Base-by-base conservation (phyloP, 202 grass and related monocot species). In the Elaeis oleifera region DNA sequence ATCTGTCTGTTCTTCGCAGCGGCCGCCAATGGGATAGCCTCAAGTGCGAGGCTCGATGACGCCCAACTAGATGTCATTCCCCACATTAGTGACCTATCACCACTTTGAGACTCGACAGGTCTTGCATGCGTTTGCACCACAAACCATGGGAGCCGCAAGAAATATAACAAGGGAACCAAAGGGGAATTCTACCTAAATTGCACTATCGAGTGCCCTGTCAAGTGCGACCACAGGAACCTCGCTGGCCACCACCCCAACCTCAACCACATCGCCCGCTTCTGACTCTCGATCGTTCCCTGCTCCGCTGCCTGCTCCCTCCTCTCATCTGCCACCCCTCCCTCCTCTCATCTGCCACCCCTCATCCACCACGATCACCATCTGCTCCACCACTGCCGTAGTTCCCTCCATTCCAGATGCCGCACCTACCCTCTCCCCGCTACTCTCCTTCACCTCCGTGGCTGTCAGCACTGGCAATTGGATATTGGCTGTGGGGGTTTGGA, bases 271-370 rank as follows among this genome's bases (percentile, higher is more conserved):
- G 81, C 82, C 24, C 77, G 77, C 15, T 81, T 85, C 18, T 73
- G 55, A 68, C 64, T 85, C 49, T 76, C 82, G 20, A 97, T 91
- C 68, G 77, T 77, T 32, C 50, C 48, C 28, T 91, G 18, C 78
- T 97, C 88, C 11, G 55, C 51, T 3, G 81, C 74, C 53, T 85
- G 87, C 49, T 87, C 86, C 19, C 80, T 74, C 29, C 81, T 71
- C 49, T n/a, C 20, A 20, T 20, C 20, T 20, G 20, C 20, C 20
- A 20, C 20, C 20, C 23, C 49, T 87, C 86, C 19, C 80, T 74
- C 29, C 81, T 71, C 49, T 72, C 80, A 72, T 67, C 27, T 22
- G 83, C 74, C 71, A 81, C 74, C 0, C 72, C 27, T 85, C 81
- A 25, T 91, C 71, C 7, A 97, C 63, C 24, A 89, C 67, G 32